Base-by-base conservation (phyloP, 306 rosid genomes). In the Vicia villosa region DNA sequence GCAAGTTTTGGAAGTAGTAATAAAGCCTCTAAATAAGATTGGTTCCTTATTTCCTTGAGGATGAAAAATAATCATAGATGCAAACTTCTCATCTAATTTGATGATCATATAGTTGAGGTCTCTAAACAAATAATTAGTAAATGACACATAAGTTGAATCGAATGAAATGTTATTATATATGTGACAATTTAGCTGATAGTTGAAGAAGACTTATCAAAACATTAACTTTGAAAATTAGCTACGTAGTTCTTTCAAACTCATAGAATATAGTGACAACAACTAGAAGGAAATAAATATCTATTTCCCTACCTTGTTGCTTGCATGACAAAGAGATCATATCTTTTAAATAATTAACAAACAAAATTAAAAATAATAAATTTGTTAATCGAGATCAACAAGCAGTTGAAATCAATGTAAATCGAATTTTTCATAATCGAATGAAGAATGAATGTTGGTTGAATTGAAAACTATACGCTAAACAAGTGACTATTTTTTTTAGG, bases 201-300 rank as follows among this genome's bases (percentile, higher is more conserved):
- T 64, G 63, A 69, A 28, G 13, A 24, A 28, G 34, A 56, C 77
- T 11, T 65, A 3, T 41, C 69, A 60, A 2, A 77, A 62, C 57
- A 24, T 74, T 51, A 21, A 21, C 8, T 62, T 70, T 43, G 32
- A 40, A 77, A 43, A 26, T 51, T 73, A n/a, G n/a, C 20, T 36
- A 55, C 22, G 26, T 21, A 46, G 10, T 21, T 24, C 13, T 47
- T 46, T 24, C 28, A 65, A 72, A 37, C 74, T 40, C 30, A 15
- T 65, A 21, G 2, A 43, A 65, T 34, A 32, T 32, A 32, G 22
- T 63, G n/a, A 14, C 69, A 42, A 22, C 38, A 42, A 22, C 38
- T 13, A 63, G 69, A 63, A 63, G 9, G 15, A 60, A 36, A 58
- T 19, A 62, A 11, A 42, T 63, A 63, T 22, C 21, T 63, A 22